Conservation (phyloP, 805 yeast species). For the Metschnikowia cerradonensis region DNA sequence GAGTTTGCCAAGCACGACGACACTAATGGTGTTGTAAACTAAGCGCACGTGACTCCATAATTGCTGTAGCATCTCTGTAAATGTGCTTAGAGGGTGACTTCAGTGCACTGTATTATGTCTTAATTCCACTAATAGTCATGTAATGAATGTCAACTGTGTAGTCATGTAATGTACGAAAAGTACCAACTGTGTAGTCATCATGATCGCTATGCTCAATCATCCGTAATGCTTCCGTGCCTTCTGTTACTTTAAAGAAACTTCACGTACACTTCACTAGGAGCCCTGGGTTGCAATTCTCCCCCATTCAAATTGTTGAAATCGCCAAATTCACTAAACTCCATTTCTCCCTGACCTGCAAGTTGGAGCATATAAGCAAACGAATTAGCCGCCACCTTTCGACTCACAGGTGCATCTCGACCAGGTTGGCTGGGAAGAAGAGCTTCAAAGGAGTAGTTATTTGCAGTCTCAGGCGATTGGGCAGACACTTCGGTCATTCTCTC, state of each 20-base stretch:
- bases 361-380: conserved; percentile 15
- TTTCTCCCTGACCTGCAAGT: conserved; percentile 7
- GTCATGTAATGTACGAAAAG: too few relatives aligned
- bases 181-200: too few relatives aligned
- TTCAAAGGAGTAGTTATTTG: conserved; percentile 5
- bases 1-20: conserved; percentile 40
- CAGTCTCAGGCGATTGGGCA: background rate
- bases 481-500: conserved; percentile 7
- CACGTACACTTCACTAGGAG: background rate
- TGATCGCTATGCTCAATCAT: too few relatives aligned
- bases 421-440: conserved; percentile 10
- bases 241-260: background rate
- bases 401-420: conserved; percentile 3
- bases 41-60: conserved; percentile 4
- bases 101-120: conserved; percentile 3
- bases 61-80: background rate
- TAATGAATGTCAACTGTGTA: background rate
- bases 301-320: too few relatives aligned
- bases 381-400: conserved; percentile 13
- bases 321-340: background rate
- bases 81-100: background rate
- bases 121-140: background rate
- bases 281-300: background rate
- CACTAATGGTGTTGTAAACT: conserved; percentile 24
- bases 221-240: too few relatives aligned